A percentile compares a stretch with the other conserved stretches of the same genome.
Conservation (phyloP, 2,329 filamentous ascomycete species). For the Podosphaera aphanis region DNA sequence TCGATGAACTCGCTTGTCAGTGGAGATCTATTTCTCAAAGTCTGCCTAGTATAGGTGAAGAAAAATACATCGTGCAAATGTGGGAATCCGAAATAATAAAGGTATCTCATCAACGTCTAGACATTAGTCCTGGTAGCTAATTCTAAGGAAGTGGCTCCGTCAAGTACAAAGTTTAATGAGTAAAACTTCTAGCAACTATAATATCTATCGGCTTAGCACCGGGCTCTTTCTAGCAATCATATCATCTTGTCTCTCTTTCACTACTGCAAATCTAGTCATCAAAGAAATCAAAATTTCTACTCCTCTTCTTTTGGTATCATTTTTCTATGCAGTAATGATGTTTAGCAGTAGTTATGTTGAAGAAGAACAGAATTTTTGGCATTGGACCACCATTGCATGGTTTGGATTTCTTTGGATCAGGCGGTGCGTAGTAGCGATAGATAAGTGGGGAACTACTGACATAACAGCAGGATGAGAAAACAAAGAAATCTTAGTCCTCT, state of each 20-base stretch:
- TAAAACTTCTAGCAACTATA: conserved; percentile 78
- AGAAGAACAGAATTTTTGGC: conserved; percentile 98
- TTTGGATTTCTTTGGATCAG: conserved; percentile 28
- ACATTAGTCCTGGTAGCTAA: not conserved
- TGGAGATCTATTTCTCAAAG: conserved; percentile 28
- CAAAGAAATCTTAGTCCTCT: conserved; percentile 2
- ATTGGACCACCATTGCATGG: conserved; percentile 64
- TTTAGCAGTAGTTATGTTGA: conserved; percentile 96
- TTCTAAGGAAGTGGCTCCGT: conserved; percentile 18
- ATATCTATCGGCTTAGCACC: conserved; percentile 35
- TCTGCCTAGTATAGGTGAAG: conserved; percentile 5
- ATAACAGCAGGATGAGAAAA: conserved; percentile 8
- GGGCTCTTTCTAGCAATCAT: conserved; percentile 21
- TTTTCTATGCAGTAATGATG: conserved; percentile 68
- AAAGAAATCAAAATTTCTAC: conserved; percentile 14
- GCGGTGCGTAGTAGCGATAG: conserved; percentile 10
- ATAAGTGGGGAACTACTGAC: conserved; percentile 4
- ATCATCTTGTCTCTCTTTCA: conserved; percentile 15
- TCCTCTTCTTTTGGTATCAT: conserved; percentile 27
- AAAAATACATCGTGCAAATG: conserved; percentile 15
- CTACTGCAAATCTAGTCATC: conserved; percentile 21
- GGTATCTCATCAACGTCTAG: conserved; percentile 7
- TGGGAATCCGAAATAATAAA: conserved; percentile 23
- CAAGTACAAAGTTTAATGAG: conserved; percentile 53
- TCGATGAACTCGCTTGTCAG: conserved; percentile 41